A percentile compares a stretch with the other conserved stretches of the same genome.
Conservation (phyloP, 345 rosid genomes). For the Limnanthes douglasii region DNA sequence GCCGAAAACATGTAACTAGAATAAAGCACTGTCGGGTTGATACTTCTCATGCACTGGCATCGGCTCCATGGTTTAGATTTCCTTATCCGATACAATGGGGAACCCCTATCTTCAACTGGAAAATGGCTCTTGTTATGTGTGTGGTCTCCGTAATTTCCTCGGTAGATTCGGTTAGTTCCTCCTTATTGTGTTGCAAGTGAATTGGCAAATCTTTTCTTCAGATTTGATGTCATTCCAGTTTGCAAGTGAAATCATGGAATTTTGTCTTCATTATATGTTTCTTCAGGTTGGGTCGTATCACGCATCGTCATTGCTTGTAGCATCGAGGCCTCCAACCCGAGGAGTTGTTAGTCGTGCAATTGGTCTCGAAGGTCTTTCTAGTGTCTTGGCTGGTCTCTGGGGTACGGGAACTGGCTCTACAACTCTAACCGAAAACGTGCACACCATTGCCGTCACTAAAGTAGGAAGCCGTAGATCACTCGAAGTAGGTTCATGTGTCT, state of each 20-base stretch:
- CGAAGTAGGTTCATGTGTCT: slow-evolving; percentile 68
- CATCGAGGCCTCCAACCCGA: slow-evolving; percentile 86
- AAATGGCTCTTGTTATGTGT: slow-evolving; percentile 90
- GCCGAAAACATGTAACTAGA: slow-evolving; percentile 70
- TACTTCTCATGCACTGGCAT: slow-evolving; percentile 68
- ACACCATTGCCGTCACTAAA: slow-evolving; percentile 93
- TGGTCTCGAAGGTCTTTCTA: slow-evolving; percentile 88
- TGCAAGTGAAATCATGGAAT: background rate
- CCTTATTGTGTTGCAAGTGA: background rate
- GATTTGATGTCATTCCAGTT: background rate
- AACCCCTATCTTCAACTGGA: slow-evolving; percentile 79
- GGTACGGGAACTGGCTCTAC: slow-evolving; percentile 97
- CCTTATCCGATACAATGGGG: slow-evolving; percentile 99
- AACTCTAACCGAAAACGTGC: slow-evolving; percentile 91
- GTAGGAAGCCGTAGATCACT: slow-evolving; percentile 97
- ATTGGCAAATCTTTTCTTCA: background rate
- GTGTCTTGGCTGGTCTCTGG: slow-evolving; percentile 96
- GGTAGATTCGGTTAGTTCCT: slow-evolving; percentile 80
- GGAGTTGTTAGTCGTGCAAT: slow-evolving; percentile 90
- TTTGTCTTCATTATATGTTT: background rate
- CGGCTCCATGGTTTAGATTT: slow-evolving; percentile 94
- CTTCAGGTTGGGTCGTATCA: slow-evolving; percentile 95
- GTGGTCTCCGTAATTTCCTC: slow-evolving; percentile 68
- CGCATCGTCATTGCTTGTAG: slow-evolving; percentile 77
- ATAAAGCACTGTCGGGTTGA: slow-evolving; percentile 85